Conservation (phyloP, 345 rosid species). For the Salix brachista region DNA sequence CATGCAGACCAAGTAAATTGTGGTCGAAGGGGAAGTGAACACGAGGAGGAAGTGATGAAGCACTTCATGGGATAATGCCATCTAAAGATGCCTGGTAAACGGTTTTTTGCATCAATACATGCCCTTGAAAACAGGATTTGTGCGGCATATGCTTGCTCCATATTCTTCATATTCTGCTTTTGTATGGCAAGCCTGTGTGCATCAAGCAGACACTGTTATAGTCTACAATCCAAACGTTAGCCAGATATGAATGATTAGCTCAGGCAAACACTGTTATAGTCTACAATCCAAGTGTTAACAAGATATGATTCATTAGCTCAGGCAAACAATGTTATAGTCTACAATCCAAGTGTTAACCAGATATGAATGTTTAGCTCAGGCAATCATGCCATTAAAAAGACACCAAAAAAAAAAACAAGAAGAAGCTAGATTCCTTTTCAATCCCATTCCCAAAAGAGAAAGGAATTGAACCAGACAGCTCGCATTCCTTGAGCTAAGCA, state of each 20-base stretch:
- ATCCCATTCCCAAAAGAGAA: background rate
- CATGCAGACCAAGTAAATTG: slow-evolving; percentile 10
- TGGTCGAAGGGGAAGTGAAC: background rate
- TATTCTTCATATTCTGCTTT: slow-evolving; percentile 95
- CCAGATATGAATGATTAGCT: background rate
- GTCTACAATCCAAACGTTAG: background rate
- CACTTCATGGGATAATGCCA: background rate
- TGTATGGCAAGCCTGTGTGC: slow-evolving; percentile 94
- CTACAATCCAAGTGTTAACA: too few species aligned
- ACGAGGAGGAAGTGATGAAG: background rate
- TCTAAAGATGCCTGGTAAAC: background rate
- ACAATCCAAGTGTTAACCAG: too few species aligned
- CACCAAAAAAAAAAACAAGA: background rate
- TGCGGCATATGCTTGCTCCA: slow-evolving; percentile 98
- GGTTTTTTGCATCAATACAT: slow-evolving; percentile 55
- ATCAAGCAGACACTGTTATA: background rate
- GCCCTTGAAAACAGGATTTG: slow-evolving; percentile 99
- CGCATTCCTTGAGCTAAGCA: background rate
- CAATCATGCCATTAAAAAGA: background rate
- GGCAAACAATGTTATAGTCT: background rate
- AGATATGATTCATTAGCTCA: background rate
- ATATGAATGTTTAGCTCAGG: too few species aligned
- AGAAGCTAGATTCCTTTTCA: background rate
- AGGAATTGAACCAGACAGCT: background rate
- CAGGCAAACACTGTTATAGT: background rate